Percentiles rank a stretch among this genome's conserved stretches.
Evolutionary conservation across 2,329 filamentous ascomycete genomes (phyloP).

Genomic region (Thermoascus crustaceus): DNA sequence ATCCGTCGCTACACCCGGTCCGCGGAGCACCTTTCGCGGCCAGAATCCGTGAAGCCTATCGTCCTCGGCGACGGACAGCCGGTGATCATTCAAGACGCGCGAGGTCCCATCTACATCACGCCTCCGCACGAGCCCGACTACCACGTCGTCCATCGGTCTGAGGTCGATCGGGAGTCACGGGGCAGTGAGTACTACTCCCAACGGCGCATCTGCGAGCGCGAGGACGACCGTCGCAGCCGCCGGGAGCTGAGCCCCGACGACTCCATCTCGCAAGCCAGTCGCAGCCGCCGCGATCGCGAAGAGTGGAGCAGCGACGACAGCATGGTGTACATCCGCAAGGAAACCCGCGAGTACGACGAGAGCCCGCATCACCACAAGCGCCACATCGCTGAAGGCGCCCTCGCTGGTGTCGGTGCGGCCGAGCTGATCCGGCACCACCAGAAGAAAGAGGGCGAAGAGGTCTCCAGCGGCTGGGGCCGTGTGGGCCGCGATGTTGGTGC

Average conservation of each 20-base stretch:
- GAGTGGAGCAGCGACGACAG: constrained; percentile 54
- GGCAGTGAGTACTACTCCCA: constrained; percentile 58
- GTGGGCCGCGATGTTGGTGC: constrained; percentile 48
- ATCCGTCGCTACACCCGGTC: constrained; percentile 46
- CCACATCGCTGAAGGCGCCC: constrained; percentile 54
- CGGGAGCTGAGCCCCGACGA: constrained; percentile 45
- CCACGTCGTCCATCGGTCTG: constrained; percentile 52
- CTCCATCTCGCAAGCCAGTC: constrained; percentile 44
- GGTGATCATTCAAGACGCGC: constrained; percentile 49
- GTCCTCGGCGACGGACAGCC: constrained; percentile 47
- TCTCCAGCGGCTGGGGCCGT: constrained; percentile 43
- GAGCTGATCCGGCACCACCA: constrained; percentile 52
- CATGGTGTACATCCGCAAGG: constrained; percentile 51
- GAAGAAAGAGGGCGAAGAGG: constrained; percentile 48
- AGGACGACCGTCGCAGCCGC: constrained; percentile 40
- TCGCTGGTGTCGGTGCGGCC: constrained; percentile 53
- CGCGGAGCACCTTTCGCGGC: constrained; percentile 45
- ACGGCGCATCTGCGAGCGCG: constrained; percentile 47
- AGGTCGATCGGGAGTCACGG: constrained; percentile 42
- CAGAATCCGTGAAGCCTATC: constrained; percentile 37
- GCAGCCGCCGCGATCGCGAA: constrained; percentile 30
- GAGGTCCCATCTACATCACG: constrained; percentile 41
- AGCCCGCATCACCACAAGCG: constrained; percentile 45
- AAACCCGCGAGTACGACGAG: constrained; percentile 36
- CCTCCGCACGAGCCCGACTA: constrained; percentile 49